Conservation (phyloP, 441 rosid species). For the Erodium chrysanthum region DNA sequence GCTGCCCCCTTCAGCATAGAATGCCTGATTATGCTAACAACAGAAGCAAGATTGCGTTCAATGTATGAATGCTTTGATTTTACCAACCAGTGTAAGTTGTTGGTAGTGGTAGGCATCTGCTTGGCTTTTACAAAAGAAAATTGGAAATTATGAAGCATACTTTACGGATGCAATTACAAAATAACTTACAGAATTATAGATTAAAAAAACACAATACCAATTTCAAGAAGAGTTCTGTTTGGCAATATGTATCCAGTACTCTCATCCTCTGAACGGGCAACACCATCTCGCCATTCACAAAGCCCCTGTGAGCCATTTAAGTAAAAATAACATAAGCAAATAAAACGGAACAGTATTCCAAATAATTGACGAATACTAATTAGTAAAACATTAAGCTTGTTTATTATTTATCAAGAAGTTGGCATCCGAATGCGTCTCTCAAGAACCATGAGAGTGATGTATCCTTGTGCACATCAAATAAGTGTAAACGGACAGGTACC, state of each 20-base stretch:
- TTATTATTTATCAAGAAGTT: too few species aligned
- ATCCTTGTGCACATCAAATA: neutral
- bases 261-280: constrained; percentile 84
- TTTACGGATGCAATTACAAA: constrained; percentile 11
- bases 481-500: neutral
- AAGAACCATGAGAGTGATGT: too few species aligned
- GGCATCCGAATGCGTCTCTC: too few species aligned
- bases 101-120: constrained; percentile 60
- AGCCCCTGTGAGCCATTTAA: constrained; percentile 49
- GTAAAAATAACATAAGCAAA: neutral
- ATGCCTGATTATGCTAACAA: constrained; percentile 52
- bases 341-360: neutral
- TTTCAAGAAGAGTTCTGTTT: constrained; percentile 69
- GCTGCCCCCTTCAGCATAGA: constrained; percentile 57
- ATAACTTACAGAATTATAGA: neutral
- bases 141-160: constrained; percentile 12
- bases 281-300: constrained; percentile 69
- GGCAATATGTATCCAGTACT: constrained; percentile 89
- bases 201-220: constrained; percentile 36
- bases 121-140: constrained; percentile 44
- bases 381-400: too few species aligned
- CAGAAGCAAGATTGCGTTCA: constrained; percentile 50
- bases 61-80: constrained; percentile 58
- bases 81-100: constrained; percentile 45
- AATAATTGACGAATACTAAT: too few species aligned